phyloP scores from a whole-genome alignment of 164 flowering plant species.

The Euptelea pleiosperma region DNA sequence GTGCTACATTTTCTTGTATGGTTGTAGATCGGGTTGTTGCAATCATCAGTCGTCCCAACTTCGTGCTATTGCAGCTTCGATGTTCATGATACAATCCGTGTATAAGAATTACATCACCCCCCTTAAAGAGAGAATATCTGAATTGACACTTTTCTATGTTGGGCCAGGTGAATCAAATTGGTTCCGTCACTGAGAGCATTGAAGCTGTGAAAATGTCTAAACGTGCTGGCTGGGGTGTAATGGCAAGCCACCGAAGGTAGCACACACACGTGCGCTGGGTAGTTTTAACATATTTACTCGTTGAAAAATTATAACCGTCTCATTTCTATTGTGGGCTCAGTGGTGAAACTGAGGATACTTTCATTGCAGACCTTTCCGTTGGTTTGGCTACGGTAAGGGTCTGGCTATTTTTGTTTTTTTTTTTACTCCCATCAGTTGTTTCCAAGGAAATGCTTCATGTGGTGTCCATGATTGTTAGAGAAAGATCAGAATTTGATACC shows the following conservation, averaged over 20 bases:
- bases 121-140: no score
- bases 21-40: no score
- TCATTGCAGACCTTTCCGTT: conserved; percentile 48
- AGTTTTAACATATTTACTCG: background rate
- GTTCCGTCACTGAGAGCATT: conserved; percentile 43
- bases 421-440: background rate
- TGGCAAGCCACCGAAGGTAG: conserved; percentile 44
- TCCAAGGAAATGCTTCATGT: background rate
- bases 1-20: no score
- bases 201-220: conserved; percentile 44
- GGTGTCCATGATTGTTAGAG: background rate
- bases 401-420: background rate
- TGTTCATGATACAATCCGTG: no score
- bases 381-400: conserved; percentile 41
- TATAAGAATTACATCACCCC: no score
- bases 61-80: no score
- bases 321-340: conserved; percentile 19
- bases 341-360: conserved; percentile 50
- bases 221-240: conserved; percentile 45
- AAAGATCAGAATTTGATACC: no score
- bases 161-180: conserved; percentile 45
- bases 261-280: background rate
- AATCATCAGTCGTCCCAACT: no score
- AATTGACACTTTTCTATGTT: background rate
- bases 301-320: background rate